Conservation (phyloP, 2,329 filamentous ascomycete genomes). For the Penicillium brasilianum region DNA sequence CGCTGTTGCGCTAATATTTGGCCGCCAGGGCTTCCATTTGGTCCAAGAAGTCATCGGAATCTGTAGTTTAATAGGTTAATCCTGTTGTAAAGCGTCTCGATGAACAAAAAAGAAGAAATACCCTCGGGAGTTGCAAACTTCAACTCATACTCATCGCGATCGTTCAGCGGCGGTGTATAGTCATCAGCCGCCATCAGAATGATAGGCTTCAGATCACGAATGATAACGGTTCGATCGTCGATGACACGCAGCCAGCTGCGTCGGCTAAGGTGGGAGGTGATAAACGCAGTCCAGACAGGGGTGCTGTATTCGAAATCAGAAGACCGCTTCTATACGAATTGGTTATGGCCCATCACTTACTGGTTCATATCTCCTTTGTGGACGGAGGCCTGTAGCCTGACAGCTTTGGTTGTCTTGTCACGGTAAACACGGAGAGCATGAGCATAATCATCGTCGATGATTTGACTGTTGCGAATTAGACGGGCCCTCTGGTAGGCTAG, state of each 20-base stretch:
- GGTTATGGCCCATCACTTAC: constrained; percentile 33
- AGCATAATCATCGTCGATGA: constrained; percentile 56
- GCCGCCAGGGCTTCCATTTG: constrained; percentile 31
- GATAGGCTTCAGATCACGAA: constrained; percentile 58
- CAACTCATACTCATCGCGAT: constrained; percentile 46
- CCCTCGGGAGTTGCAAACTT: constrained; percentile 43
- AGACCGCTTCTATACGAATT: not conserved
- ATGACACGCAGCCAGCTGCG: constrained; percentile 55
- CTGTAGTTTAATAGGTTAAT: constrained; percentile 32
- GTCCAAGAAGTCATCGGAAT: constrained; percentile 46
- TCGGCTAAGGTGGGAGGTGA: constrained; percentile 54
- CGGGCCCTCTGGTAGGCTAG: not conserved
- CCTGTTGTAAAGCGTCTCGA: not conserved
- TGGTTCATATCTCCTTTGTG: constrained; percentile 57
- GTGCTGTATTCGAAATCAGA: constrained; percentile 41
- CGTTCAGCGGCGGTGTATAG: constrained; percentile 51
- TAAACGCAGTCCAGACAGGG: constrained; percentile 66
- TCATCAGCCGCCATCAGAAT: constrained; percentile 56
- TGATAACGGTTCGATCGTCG: constrained; percentile 50
- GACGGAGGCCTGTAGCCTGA: constrained; percentile 63
- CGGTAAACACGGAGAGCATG: constrained; percentile 62
- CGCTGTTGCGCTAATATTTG: constrained; percentile 24
- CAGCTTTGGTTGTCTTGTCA: constrained; percentile 56
- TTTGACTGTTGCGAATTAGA: constrained; percentile 46
- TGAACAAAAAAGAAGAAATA: constrained; percentile 24